phyloP scores from a whole-genome alignment of 306 rosid species.

The Sesbania bispinosa region DNA sequence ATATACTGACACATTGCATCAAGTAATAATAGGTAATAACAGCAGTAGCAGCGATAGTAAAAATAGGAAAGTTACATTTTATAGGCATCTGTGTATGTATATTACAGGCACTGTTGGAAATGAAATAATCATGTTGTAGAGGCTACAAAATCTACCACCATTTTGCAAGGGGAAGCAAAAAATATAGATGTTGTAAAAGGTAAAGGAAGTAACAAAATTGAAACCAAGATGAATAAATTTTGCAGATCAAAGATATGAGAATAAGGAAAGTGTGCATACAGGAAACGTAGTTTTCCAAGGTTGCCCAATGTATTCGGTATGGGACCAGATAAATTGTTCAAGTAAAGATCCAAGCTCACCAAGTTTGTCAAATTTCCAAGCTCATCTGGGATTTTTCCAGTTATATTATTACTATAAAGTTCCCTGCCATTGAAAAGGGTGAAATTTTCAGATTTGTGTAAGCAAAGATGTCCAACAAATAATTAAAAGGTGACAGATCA shows the following conservation, averaged over 20 bases:
- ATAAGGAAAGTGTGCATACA: constrained; percentile 59
- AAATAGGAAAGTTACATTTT: background rate
- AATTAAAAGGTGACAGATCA: background rate
- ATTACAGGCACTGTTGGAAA: background rate
- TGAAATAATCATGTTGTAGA: background rate
- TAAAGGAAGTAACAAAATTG: constrained; percentile 5
- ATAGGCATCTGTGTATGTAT: constrained; percentile 5
- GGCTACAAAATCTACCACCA: background rate
- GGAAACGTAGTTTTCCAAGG: constrained; percentile 66
- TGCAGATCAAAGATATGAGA: constrained; percentile 27
- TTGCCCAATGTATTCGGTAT: constrained; percentile 59
- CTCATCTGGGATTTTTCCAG: constrained; percentile 68
- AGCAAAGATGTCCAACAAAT: constrained; percentile 6
- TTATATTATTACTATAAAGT: constrained; percentile 69
- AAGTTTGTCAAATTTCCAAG: constrained; percentile 70
- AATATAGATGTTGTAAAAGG: background rate
- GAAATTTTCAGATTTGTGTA: constrained; percentile 1
- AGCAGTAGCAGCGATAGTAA: background rate
- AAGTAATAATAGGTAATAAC: background rate
- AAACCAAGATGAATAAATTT: background rate
- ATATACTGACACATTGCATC: background rate
- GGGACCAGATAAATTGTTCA: constrained; percentile 48
- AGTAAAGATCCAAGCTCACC: constrained; percentile 96
- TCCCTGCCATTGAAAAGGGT: constrained; percentile 56
- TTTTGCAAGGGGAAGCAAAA: constrained; percentile 5